Conservation (phyloP, 257 asterid genomes). For the Henckelia pumila region DNA sequence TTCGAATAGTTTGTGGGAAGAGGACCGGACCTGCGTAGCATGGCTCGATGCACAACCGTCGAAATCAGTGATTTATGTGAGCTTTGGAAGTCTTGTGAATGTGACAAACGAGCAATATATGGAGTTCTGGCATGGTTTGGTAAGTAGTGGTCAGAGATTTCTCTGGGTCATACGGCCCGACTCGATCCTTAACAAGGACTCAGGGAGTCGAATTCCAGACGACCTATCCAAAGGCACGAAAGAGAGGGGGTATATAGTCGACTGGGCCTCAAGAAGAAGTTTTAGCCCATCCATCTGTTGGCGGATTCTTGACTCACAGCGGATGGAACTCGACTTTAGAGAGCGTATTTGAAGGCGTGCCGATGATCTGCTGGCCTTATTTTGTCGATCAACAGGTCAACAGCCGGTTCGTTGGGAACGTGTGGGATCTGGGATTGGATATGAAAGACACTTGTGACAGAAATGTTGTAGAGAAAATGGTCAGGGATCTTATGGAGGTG, state of each 20-base stretch:
- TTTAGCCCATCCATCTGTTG: constrained; percentile 49
- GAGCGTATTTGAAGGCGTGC: constrained; percentile 51
- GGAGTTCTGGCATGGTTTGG: constrained; percentile 64
- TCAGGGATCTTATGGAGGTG: constrained; percentile 45
- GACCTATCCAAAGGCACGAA: constrained; percentile 34
- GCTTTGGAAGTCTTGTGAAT: constrained; percentile 56
- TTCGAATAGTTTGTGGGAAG: constrained; percentile 53
- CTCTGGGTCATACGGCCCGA: constrained; percentile 61
- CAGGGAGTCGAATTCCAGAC: constrained; percentile 21
- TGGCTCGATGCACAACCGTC: constrained; percentile 65
- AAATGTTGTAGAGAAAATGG: constrained; percentile 34
- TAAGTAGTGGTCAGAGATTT: constrained; percentile 48
- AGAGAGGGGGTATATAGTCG: constrained; percentile 51
- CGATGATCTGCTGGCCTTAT: constrained; percentile 74
- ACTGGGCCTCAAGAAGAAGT: constrained; percentile 76
- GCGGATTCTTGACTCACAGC: too few relatives aligned
- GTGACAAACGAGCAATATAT: constrained; percentile 36
- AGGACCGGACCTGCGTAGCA: constrained; percentile 39
- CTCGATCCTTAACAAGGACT: constrained; percentile 27
- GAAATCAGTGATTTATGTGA: constrained; percentile 61
- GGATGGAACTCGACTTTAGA: too few relatives aligned
- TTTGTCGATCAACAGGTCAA: constrained; percentile 62
- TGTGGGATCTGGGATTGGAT: constrained; percentile 62
- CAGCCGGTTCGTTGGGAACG: constrained; percentile 47
- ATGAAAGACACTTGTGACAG: constrained; percentile 70